Percentiles rank a stretch among this genome's conserved stretches.
phyloP scores from a whole-genome alignment of 129 eudicot species.

The Rutidosis leptorrhynchoides region DNA sequence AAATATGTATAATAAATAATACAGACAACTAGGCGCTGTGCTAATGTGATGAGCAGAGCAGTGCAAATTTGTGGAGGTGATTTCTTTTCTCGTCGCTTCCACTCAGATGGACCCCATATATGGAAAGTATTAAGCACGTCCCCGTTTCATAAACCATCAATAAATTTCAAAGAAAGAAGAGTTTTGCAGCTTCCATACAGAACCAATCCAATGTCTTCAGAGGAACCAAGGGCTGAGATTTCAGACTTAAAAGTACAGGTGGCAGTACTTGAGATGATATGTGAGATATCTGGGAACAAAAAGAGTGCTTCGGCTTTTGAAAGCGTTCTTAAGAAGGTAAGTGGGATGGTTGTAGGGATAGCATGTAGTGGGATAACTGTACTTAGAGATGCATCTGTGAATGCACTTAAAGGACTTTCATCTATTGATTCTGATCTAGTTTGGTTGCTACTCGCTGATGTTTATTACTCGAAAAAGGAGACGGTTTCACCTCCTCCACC shows the following conservation, averaged over 20 bases:
- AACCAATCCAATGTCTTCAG: slow-evolving; percentile 32
- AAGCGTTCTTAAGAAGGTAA: slow-evolving; percentile 71
- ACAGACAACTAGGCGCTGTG: slow-evolving; percentile 70
- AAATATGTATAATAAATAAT: neutral
- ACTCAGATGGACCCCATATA: slow-evolving; percentile 67
- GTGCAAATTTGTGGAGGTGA: slow-evolving; percentile 92
- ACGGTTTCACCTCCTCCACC: slow-evolving; percentile 32
- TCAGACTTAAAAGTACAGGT: slow-evolving; percentile 77
- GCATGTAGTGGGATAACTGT: slow-evolving; percentile 69
- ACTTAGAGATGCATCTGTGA: slow-evolving; percentile 59
- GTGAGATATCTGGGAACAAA: slow-evolving; percentile 57
- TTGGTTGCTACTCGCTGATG: slow-evolving; percentile 84
- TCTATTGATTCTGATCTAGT: slow-evolving; percentile 72
- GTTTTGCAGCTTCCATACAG: slow-evolving; percentile 78
- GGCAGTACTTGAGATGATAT: slow-evolving; percentile 77
- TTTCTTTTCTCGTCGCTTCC: slow-evolving; percentile 87
- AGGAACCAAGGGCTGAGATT: slow-evolving; percentile 52
- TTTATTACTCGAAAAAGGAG: slow-evolving; percentile 52
- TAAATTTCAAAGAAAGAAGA: slow-evolving; percentile 35
- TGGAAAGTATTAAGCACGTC: slow-evolving; percentile 71
- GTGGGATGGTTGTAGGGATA: slow-evolving; percentile 43
- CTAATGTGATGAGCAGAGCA: slow-evolving; percentile 48
- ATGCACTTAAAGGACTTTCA: slow-evolving; percentile 70
- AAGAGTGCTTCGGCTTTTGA: slow-evolving; percentile 73
- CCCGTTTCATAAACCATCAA: slow-evolving; percentile 60